Conservation (phyloP, 371 early-diverging fungal genomes). For the Blastocladiella emersonii region DNA sequence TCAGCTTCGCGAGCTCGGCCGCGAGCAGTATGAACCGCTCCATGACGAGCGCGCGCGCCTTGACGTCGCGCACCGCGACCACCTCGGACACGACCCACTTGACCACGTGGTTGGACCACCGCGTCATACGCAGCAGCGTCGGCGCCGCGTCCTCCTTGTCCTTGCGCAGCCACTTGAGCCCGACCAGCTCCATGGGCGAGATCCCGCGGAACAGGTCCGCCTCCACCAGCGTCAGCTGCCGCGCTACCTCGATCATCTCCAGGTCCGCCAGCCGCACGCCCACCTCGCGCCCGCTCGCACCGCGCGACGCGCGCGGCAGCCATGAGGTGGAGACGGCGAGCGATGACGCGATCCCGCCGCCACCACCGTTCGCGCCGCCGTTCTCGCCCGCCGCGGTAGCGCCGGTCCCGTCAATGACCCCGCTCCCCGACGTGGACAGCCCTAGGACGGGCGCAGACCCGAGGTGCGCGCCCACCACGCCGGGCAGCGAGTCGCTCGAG, state of each 20-base stretch:
- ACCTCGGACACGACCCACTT: conserved; percentile 39
- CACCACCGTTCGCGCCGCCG: conserved; percentile 1
- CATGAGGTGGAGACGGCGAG: too few species aligned
- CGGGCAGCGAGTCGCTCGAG: neutral
- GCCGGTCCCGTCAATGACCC: too few species aligned
- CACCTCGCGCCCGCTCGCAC: neutral
- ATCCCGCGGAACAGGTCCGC: conserved; percentile 31
- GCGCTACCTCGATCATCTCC: conserved; percentile 10
- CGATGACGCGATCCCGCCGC: neutral
- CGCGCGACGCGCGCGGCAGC: too few species aligned
- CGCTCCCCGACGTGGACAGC: too few species aligned
- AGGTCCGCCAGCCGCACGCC: conserved; percentile 5
- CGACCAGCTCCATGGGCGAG: conserved; percentile 32
- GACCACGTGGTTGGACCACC: conserved; percentile 38
- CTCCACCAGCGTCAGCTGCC: conserved; percentile 23
- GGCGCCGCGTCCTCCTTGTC: conserved; percentile 32
- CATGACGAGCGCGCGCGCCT: conserved; percentile 22
- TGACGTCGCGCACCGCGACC: conserved; percentile 24
- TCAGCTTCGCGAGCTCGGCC: conserved; percentile 26
- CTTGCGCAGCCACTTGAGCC: conserved; percentile 37
- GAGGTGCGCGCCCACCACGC: neutral
- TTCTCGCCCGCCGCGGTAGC: neutral
- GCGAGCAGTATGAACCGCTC: conserved; percentile 17
- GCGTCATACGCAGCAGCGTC: conserved; percentile 30
- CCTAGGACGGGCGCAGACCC: too few species aligned